phyloP scores from a whole-genome alignment of 108 stramenopile genomes.

The Cyclotella kingstonii region DNA sequence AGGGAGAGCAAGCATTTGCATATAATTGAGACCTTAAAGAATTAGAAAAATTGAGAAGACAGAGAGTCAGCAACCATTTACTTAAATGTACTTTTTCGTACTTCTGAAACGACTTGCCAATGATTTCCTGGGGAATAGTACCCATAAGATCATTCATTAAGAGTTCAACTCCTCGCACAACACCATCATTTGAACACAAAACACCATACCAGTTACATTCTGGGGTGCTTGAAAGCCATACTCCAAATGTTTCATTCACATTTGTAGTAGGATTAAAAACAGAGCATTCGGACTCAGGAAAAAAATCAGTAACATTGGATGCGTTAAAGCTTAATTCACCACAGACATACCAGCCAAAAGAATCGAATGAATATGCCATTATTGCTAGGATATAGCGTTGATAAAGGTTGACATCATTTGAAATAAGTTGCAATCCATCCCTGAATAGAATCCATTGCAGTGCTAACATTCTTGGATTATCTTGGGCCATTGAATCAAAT shows the following conservation, averaged over 20 bases:
- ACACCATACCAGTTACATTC: conserved; percentile 16
- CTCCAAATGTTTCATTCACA: neutral
- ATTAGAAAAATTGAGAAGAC: neutral
- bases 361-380: conserved; percentile 5
- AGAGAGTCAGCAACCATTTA: neutral
- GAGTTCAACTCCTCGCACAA: neutral
- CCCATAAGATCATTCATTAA: neutral
- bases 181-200: neutral
- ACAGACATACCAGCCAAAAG: conserved; percentile 3
- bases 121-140: neutral
- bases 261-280: neutral
- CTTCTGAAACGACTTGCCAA: neutral
- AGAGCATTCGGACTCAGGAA: neutral
- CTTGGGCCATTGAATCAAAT: neutral
- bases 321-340: neutral
- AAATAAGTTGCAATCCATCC: neutral
- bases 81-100: neutral
- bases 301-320: neutral
- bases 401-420: neutral
- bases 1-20: neutral
- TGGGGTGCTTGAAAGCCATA: conserved; percentile 1
- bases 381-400: conserved; percentile 6
- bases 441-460: conserved; percentile 12
- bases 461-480: conserved; percentile 8
- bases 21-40: neutral